phyloP scores from a whole-genome alignment of 306 rosid genomes.

The Cicer yamashitae region DNA sequence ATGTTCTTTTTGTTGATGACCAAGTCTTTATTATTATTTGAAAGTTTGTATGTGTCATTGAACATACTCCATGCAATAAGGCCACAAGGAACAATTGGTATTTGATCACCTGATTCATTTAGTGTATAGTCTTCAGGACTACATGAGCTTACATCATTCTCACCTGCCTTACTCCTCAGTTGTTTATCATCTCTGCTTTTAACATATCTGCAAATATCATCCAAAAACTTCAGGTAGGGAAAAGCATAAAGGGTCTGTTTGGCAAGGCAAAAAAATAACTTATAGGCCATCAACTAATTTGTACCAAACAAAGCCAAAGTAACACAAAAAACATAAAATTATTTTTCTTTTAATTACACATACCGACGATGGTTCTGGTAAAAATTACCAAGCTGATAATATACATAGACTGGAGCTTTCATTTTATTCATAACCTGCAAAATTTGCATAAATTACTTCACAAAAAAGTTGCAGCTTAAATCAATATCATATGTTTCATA shows the following conservation, averaged over 20 bases:
- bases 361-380: constrained; percentile 94
- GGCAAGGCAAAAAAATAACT: no score
- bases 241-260: no score
- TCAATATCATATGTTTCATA: not conserved
- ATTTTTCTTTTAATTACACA: constrained; percentile 19
- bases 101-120: not conserved
- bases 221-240: constrained; percentile 3
- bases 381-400: constrained; percentile 81
- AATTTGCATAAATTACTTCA: constrained; percentile 31
- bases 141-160: constrained; percentile 44
- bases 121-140: constrained; percentile 56
- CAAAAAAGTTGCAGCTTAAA: constrained; percentile 1
- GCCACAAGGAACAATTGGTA: constrained; percentile 84
- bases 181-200: constrained; percentile 71
- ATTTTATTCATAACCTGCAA: constrained; percentile 75
- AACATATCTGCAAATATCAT: constrained; percentile 64
- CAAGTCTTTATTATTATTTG: constrained; percentile 53
- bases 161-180: constrained; percentile 52
- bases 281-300: no score
- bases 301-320: not conserved
- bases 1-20: constrained; percentile 75
- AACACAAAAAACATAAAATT: constrained; percentile 6
- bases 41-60: constrained; percentile 78
- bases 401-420: constrained; percentile 76
- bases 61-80: constrained; percentile 92